These are phyloP conservation scores for Yarrowia alimentaria DNA, from an alignment of 805 yeast species.

Conservation along the genomic window DNA sequence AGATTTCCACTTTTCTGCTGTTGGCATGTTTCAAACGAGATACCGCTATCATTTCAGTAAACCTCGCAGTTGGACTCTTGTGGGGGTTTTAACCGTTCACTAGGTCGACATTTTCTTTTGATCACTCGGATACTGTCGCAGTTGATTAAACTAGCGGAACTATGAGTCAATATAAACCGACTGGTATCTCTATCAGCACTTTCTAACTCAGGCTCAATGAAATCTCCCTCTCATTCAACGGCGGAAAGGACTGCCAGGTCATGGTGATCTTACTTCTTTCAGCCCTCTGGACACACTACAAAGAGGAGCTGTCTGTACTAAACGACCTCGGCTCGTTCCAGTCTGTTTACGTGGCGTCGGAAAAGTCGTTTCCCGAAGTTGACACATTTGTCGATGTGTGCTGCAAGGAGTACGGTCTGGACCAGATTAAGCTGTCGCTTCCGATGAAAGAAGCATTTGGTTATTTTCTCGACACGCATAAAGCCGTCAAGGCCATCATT, in stretches of 20 bases:
- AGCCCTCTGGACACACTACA: slow-evolving; percentile 41
- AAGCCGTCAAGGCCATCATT: slow-evolving; percentile 64
- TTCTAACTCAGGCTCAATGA: slow-evolving; percentile 30
- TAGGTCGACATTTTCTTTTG: no score
- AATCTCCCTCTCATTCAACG: slow-evolving; percentile 79
- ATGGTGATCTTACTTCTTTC: slow-evolving; percentile 75
- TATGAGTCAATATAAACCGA: no score
- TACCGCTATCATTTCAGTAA: no score
- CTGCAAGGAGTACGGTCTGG: slow-evolving; percentile 53
- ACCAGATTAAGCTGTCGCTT: slow-evolving; percentile 42
- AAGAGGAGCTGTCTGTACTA: slow-evolving; percentile 30
- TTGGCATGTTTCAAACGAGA: no score
- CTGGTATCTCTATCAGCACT: no score
- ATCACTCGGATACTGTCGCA: no score
- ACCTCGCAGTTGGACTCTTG: no score
- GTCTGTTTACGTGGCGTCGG: slow-evolving; percentile 74
- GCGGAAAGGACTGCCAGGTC: slow-evolving; percentile 95
- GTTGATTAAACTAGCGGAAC: no score
- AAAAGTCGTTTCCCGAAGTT: slow-evolving; percentile 68
- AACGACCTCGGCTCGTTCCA: slow-evolving; percentile 42
- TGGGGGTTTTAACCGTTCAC: no score
- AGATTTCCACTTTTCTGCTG: no score
- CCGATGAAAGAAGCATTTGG: slow-evolving; percentile 68
- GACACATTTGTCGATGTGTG: slow-evolving; percentile 62
- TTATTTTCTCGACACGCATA: slow-evolving; percentile 53